Percentiles rank a stretch among this genome's conserved stretches.
Evolutionary conservation across 805 yeast species (phyloP).

Genomic region (Blastobotrys muscicola): DNA sequence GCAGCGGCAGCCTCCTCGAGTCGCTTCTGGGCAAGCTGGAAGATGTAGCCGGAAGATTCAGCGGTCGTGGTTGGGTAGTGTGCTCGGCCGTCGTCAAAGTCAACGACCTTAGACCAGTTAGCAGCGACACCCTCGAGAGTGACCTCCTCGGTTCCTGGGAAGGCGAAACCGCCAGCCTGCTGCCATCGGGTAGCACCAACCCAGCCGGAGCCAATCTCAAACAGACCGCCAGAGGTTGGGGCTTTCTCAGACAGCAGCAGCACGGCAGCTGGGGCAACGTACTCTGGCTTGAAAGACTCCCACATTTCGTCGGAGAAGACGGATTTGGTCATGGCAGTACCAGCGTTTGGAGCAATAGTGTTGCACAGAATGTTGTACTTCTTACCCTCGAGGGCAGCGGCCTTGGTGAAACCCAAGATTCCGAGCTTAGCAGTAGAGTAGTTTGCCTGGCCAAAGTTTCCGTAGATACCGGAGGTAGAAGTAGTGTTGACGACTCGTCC

Average conservation of each 20-base stretch:
- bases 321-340: constrained; percentile 92
- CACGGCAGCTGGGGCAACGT: constrained; percentile 84
- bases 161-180: constrained; percentile 75
- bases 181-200: constrained; percentile 92
- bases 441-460: constrained; percentile 95
- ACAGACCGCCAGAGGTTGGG: constrained; percentile 69
- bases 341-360: constrained; percentile 94
- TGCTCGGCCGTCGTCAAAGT: constrained; percentile 49
- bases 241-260: constrained; percentile 66
- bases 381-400: constrained; percentile 86
- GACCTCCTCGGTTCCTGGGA: constrained; percentile 34
- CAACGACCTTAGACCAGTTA: constrained; percentile 54
- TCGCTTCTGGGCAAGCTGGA: constrained; percentile 35
- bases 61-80: constrained; percentile 52
- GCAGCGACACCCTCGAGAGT: constrained; percentile 64
- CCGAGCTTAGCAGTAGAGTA: constrained; percentile 92
- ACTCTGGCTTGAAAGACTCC: constrained; percentile 75
- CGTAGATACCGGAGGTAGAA: constrained; percentile 94
- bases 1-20: constrained; percentile 36
- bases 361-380: constrained; percentile 67
- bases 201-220: constrained; percentile 97
- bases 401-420: constrained; percentile 71
- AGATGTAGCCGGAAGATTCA: constrained; percentile 73
- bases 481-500: constrained; percentile 85
- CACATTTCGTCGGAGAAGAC: constrained; percentile 72